Evolutionary conservation across 352 stramenopile genomes (phyloP).

Genomic region (Phytopythium aichiense): DNA sequence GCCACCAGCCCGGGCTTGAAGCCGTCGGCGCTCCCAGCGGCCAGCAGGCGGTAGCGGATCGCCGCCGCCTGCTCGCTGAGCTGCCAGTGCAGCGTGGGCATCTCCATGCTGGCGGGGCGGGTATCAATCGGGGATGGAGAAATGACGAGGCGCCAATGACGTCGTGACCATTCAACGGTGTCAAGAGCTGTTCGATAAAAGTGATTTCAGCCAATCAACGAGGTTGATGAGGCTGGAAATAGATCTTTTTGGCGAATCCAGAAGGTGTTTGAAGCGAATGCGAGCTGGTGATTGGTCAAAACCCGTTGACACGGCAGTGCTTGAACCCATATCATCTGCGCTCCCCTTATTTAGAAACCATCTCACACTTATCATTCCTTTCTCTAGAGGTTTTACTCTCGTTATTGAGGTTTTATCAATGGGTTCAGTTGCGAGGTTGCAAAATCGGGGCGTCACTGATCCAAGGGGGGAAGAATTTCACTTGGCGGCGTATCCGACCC

Average conservation of each 20-base stretch:
- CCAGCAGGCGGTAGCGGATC: constrained; percentile 32
- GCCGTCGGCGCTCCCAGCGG: constrained; percentile 14
- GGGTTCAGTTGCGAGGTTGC: constrained; percentile 1
- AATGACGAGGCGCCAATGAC: neutral
- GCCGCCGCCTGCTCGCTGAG: constrained; percentile 31
- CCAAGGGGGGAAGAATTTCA: constrained; percentile 5
- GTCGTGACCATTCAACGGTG: neutral
- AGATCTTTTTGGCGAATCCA: neutral
- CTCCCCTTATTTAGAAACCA: neutral
- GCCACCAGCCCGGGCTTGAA: constrained; percentile 31
- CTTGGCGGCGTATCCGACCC: neutral
- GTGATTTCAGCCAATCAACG: neutral
- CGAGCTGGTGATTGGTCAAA: neutral
- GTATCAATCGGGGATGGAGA: constrained; percentile 3
- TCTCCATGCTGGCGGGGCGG: constrained; percentile 10
- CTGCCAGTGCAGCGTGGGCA: constrained; percentile 25
- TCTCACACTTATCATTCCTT: neutral
- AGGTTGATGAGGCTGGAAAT: neutral
- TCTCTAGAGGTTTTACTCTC: no score
- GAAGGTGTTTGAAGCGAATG: neutral
- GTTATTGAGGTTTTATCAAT: neutral
- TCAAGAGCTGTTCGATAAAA: neutral
- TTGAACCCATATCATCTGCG: constrained; percentile 9
- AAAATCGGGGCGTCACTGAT: neutral
- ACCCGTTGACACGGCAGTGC: neutral